Conservation (phyloP, 352 stramenopile genomes). For the Globisporangium sylvaticum region DNA sequence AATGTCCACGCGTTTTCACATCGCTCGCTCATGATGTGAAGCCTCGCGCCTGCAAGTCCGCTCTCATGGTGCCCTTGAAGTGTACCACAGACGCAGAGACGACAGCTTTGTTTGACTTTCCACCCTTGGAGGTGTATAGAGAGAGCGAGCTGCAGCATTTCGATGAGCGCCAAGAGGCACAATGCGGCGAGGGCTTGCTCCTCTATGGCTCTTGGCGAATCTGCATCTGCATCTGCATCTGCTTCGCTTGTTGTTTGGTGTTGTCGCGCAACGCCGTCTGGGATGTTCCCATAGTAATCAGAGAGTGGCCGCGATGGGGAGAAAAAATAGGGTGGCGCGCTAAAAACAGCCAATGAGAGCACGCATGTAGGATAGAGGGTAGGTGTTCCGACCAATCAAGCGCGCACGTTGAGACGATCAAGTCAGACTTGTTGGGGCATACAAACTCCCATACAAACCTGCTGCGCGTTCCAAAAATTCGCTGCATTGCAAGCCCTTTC, state of each 20-base stretch:
- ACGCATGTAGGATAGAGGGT: neutral
- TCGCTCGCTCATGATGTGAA: neutral
- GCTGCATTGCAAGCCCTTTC: slow-evolving; percentile 1
- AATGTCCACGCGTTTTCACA: neutral
- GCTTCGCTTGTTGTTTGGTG: neutral
- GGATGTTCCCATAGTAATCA: neutral
- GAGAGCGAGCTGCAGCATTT: neutral
- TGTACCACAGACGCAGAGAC: neutral
- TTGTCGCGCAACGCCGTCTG: neutral
- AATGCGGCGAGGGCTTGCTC: neutral
- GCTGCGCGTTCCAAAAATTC: neutral
- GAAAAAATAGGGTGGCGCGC: neutral
- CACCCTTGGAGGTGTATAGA: neutral
- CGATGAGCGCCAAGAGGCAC: neutral
- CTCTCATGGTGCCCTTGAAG: neutral
- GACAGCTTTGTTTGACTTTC: neutral
- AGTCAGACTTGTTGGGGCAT: slow-evolving; percentile 4
- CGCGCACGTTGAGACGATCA: neutral
- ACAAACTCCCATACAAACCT: slow-evolving; percentile 5
- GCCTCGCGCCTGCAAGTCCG: neutral
- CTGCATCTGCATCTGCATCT: neutral
- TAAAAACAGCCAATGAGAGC: slow-evolving; percentile 6
- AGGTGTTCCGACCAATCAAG: neutral
- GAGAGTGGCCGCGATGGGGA: neutral
- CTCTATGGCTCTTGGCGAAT: neutral